phyloP scores from a whole-genome alignment of 352 stramenopile genomes.

The Pythium monospermum region DNA sequence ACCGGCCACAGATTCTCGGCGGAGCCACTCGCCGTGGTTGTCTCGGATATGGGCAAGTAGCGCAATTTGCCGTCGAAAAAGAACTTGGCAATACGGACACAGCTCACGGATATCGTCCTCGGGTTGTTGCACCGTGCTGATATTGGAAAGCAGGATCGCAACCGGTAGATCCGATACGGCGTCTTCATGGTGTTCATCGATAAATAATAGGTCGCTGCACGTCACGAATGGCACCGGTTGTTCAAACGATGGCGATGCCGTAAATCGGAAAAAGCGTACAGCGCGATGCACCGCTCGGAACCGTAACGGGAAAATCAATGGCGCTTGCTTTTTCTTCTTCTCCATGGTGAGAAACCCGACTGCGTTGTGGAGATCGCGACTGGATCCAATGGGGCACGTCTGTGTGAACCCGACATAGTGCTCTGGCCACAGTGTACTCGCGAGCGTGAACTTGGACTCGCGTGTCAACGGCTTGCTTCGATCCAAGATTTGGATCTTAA shows the following conservation, averaged over 20 bases:
- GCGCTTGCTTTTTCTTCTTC: conserved; percentile 29
- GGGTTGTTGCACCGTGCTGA: background rate
- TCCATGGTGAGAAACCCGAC: conserved; percentile 32
- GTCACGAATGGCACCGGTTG: conserved; percentile 24
- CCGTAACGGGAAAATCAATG: conserved; percentile 27
- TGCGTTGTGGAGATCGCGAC: conserved; percentile 19
- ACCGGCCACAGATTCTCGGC: conserved; percentile 18
- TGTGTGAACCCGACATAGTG: conserved; percentile 27
- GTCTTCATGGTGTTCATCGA: conserved; percentile 18
- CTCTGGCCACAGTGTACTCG: conserved; percentile 21
- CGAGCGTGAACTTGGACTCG: conserved; percentile 25
- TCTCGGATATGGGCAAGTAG: conserved; percentile 23
- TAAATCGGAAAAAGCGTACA: conserved; percentile 10
- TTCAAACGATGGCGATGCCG: conserved; percentile 11
- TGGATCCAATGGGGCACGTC: conserved; percentile 13
- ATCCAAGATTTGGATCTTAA: conserved; percentile 28
- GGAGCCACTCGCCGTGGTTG: conserved; percentile 22
- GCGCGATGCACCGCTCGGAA: conserved; percentile 23
- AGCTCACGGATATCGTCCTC: conserved; percentile 16
- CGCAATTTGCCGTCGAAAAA: conserved; percentile 16
- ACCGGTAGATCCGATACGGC: conserved; percentile 16
- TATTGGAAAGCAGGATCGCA: conserved; percentile 14
- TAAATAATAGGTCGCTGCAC: conserved; percentile 22
- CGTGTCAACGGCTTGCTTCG: conserved; percentile 20
- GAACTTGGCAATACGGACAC: conserved; percentile 19